Base-by-base conservation (phyloP, 306 rosid species). In the Luffa aegyptiaca region DNA sequence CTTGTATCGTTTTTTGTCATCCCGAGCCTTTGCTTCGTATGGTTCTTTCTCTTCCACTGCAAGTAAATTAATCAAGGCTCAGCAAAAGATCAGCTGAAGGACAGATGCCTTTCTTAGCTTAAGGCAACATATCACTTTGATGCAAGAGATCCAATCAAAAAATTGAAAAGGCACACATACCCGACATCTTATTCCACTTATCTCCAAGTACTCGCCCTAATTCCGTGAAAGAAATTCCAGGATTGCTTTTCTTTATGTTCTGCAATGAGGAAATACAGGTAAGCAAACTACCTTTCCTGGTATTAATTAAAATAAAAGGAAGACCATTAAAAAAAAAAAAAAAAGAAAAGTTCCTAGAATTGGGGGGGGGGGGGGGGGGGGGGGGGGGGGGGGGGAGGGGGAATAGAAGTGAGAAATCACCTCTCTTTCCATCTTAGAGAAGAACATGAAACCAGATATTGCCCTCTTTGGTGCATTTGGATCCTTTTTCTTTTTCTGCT, bases 381-480 rank as follows among this genome's bases (percentile, higher is more conserved):
- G 31, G 31, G 31, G n/a, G 31, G 31, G 31, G 31, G 31, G 31
- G 31, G 31, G 31, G 31, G 31, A 26, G 0, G 31, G 31, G 31
- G 31, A 26, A 11, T 31, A 33, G 13, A 61, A 61, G 39, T 17
- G 36, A 72, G 74, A 58, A 79, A 90, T 10, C 79, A 93, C 99
- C 90, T 96, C 99, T 87, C 99, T 93, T 84, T 96, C 99, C 94
- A 86, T 89, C 35, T 93, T 85, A 74, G 97, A 93, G 84, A 93
- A 96, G 92, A 96, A 96, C 99, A 96, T 96, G 92, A 93, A 96
- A 85, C 98, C 94, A 42, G 99, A 85, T 90, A 96, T 39, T 11
- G 97, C 99, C 69, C 99, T 90, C 87, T 96, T 96, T 18, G 99
- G 99, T 48, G 99, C 99, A 82, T 96, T 91, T 35, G 99, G 99